phyloP scores from a whole-genome alignment of 2,329 filamentous ascomycete species.

The Tolypocladium tropicale region DNA sequence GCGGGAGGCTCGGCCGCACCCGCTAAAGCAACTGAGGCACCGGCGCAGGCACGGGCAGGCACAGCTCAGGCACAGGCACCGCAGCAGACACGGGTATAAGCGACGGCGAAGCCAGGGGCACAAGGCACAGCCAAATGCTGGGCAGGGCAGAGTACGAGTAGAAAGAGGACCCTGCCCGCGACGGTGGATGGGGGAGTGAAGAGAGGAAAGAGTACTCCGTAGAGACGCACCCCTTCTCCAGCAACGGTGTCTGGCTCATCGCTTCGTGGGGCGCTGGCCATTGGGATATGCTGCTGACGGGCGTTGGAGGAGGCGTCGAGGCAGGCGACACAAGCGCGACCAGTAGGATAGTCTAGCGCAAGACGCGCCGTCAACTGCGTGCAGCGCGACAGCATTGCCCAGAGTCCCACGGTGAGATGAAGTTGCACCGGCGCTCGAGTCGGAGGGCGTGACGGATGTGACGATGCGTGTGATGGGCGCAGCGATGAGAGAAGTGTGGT shows the following conservation, averaged over 20 bases:
- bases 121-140: too few relatives aligned
- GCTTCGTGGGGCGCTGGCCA: neutral
- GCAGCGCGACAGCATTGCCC: neutral
- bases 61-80: neutral
- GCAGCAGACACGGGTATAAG: too few relatives aligned
- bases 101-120: too few relatives aligned
- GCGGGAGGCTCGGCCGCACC: neutral
- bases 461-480: neutral
- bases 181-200: neutral
- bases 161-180: too few relatives aligned
- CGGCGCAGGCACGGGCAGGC: neutral
- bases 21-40: neutral
- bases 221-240: neutral
- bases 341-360: neutral
- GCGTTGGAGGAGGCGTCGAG: neutral
- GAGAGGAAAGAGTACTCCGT: neutral
- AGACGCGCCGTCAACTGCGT: neutral
- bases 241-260: neutral
- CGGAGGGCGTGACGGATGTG: neutral
- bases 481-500: too few relatives aligned
- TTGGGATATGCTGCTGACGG: neutral
- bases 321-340: neutral
- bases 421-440: neutral
- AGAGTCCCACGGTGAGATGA: neutral
- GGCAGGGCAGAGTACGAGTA: neutral